Evolutionary conservation across 2,329 filamentous ascomycete species (phyloP), one percentile per base, ranked within the genome.

Genomic region (Xylariales sp.): DNA sequence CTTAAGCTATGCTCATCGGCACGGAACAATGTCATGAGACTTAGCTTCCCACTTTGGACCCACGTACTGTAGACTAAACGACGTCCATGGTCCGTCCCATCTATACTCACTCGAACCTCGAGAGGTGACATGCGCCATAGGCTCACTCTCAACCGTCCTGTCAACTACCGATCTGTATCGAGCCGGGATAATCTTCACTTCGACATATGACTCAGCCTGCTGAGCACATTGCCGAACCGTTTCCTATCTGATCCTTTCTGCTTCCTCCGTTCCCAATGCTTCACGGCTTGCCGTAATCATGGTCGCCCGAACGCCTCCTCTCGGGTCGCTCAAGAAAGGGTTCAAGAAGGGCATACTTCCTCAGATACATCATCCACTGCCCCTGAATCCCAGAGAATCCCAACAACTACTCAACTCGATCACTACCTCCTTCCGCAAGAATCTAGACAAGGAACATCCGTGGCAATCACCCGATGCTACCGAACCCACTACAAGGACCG

Each of bases 391-490:
- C 31, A 65, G 67, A 41, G 72, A 78, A 42, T 73, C 74, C 19
- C 68, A 74, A 46, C 71, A 72, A 50, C 68, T 80, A 7, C 73
- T 80, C 47, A 66, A 77, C 40, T 67, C 69, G 24, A 66, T 81
- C 38, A 80, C 77, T 38, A 59, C 65, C 5, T 79, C 76, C 3
- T 81, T 81, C 54, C 70, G 76, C 38, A 68, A 68, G 41, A 71
- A 78, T 21, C 71, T 81, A n/a, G 75, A 80, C 51, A 66, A 62
- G 31, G 76, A 80, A 52, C 73, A 80, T 51, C 75, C 75, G 45
- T 69, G 62, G 53, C 53, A 63, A 21, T 48, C 59, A 12, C 56
- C 61, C 11, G 54, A 65, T 7, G 47, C 40, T 37, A 20, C 25
- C 38, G 22, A 45, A 15, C 20, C 49, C 16, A 39, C 46, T 7